phyloP scores from a whole-genome alignment of 148 eudicot species.

The Rhododendron henanense region DNA sequence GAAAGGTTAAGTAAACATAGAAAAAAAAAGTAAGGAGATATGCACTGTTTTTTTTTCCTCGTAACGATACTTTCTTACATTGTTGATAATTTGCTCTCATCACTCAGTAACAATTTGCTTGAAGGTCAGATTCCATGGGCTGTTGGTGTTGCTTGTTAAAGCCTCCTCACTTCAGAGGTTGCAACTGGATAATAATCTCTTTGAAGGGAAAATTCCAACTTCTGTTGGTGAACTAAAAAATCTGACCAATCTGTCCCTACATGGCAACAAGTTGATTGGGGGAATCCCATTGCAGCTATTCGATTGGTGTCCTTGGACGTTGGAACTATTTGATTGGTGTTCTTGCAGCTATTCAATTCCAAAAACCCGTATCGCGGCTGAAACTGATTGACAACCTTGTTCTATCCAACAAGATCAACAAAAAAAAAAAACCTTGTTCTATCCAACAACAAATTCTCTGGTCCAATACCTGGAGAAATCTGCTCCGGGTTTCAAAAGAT shows the following conservation, averaged over 20 bases:
- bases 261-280: slow-evolving; percentile 67
- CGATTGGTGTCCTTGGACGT: slow-evolving; percentile 75
- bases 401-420: not conserved
- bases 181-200: slow-evolving; percentile 65
- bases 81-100: not conserved
- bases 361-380: slow-evolving; percentile 49
- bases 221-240: slow-evolving; percentile 62
- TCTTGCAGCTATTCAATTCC: slow-evolving; percentile 31
- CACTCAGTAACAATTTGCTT: slow-evolving; percentile 52
- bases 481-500: slow-evolving; percentile 74
- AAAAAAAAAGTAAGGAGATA: too few species aligned
- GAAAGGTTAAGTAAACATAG: not conserved
- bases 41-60: too few species aligned
- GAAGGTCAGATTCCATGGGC: slow-evolving; percentile 48
- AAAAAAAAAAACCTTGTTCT: not conserved
- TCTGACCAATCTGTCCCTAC: slow-evolving; percentile 78
- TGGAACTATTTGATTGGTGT: slow-evolving; percentile 47
- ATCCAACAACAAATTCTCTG: slow-evolving; percentile 61
- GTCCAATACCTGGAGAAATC: slow-evolving; percentile 75
- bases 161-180: slow-evolving; percentile 54
- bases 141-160: slow-evolving; percentile 22
- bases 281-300: slow-evolving; percentile 59
- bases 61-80: too few species aligned
- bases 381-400: slow-evolving; percentile 73
- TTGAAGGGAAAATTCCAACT: slow-evolving; percentile 65